Evolutionary conservation across 2,329 filamentous ascomycete genomes (phyloP), one percentile per base, ranked within the genome.

Genomic region (Aspergillus piperis): DNA sequence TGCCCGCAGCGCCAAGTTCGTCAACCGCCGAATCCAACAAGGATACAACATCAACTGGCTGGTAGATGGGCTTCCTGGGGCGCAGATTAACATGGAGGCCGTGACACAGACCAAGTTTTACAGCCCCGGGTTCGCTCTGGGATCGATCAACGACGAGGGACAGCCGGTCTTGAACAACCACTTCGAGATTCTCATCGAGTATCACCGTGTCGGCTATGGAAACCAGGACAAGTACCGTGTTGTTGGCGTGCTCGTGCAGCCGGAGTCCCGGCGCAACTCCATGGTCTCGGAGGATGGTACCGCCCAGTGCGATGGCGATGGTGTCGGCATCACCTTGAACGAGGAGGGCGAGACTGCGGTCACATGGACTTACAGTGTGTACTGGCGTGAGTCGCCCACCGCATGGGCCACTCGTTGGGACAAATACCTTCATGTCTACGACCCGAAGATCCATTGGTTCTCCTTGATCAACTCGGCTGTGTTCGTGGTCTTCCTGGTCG

Each of bases 361-460:
- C 21, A 86, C 87, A 2, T 99, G 91, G 81, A 96, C 92, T 5
- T 99, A 99, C 80, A 92, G 90, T 66, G 91, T 98, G 13, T 90
- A 89, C 77, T 99, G 95, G 95, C 85, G 84, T 59, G 86, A 88
- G 66, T 97, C 92, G 0, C 73, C 84, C 0, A 98, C 93, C 1
- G 91, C 90, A 1, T 99, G 96, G 89, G 95, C 95, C 27, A 99
- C 95, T 11, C 87, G 95, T 65, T 99, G 95, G 95, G 95, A 99
- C 82, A 98, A 96, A 78, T 98, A 98, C 74, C 84, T 99, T 38
- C 94, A 98, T 72, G 94, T 99, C 30, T 96, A 93, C 73, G 93
- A 98, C 75, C 93, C 95, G 55, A 96, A 95, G 82, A 98, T 99
- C 69, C 95, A 99, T 77, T 99, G 95, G 95, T 96, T 98, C 81